A percentile compares a stretch with the other conserved stretches of the same genome.
Evolutionary conservation across 1,284 basidiomycete species (phyloP).

Genomic region (Fomitopsis palustris): DNA sequence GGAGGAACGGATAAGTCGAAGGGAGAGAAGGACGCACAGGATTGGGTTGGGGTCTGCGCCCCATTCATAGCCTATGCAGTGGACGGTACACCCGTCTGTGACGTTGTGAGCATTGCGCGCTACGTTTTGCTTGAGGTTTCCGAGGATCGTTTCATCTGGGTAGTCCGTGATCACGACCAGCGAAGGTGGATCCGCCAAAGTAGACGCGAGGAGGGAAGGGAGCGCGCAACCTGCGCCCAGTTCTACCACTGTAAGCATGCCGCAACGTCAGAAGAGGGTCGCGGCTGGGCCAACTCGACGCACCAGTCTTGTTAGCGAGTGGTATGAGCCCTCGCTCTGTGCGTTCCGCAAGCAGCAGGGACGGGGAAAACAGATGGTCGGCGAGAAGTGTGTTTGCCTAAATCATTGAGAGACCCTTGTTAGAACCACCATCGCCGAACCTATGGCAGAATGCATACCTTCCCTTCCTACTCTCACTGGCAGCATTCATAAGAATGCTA

Average conservation of each 20-base stretch:
- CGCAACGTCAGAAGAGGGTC: not conserved
- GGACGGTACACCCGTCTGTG: constrained; percentile 37
- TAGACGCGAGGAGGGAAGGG: constrained; percentile 57
- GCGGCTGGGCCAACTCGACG: not conserved
- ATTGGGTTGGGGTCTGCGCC: constrained; percentile 44
- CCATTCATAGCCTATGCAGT: constrained; percentile 59
- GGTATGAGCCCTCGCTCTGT: constrained; percentile 53
- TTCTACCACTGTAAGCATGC: constrained; percentile 47
- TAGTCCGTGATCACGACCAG: constrained; percentile 64
- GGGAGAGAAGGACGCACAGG: constrained; percentile 35
- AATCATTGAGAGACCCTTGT: constrained; percentile 2
- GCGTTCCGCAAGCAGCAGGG: constrained; percentile 59
- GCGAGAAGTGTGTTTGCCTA: constrained; percentile 69
- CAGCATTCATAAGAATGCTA: constrained; percentile 5
- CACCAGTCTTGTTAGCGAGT: constrained; percentile 37
- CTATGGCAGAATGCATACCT: constrained; percentile 30
- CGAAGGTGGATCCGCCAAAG: constrained; percentile 39
- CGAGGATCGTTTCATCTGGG: constrained; percentile 56
- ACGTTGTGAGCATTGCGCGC: constrained; percentile 41
- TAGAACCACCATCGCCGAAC: not conserved
- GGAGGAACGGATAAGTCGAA: constrained; percentile 8
- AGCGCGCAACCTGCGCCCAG: constrained; percentile 65
- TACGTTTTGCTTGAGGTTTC: constrained; percentile 52
- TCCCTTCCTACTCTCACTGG: constrained; percentile 58
- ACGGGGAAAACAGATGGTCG: constrained; percentile 69